These are phyloP conservation scores for Herpetomonas samuelpessoai DNA, from an alignment of 208 protist genomes.

Conservation along the genomic window DNA sequence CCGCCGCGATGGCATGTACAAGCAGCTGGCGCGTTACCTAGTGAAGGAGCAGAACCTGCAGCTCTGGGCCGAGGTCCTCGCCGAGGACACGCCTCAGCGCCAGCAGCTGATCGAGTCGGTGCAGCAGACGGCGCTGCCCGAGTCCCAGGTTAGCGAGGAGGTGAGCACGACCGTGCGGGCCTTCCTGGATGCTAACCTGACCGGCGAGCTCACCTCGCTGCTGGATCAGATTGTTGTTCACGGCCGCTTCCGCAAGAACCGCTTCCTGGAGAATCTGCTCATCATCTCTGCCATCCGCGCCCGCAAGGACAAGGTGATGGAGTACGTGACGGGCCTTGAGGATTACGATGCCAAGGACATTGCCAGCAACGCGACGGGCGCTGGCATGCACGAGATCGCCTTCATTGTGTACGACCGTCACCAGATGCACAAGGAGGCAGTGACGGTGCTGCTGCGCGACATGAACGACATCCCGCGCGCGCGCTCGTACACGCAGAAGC, in stretches of 20 bases:
- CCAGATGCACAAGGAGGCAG: conserved; percentile 95
- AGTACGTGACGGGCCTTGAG: conserved; percentile 98
- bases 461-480: conserved; percentile 95
- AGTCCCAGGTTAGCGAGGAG: conserved; percentile 96
- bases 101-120: conserved; percentile 98
- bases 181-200: conserved; percentile 99
- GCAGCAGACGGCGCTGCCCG: conserved; percentile 98
- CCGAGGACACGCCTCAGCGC: conserved; percentile 86
- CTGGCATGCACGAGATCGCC: conserved; percentile 97
- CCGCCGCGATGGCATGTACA: conserved; percentile 97
- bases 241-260: conserved; percentile 96
- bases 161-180: conserved; percentile 98
- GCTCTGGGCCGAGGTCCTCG: conserved; percentile 97
- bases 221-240: conserved; percentile 99
- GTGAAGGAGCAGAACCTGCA: conserved; percentile 97
- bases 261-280: conserved; percentile 99
- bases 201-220: conserved; percentile 99
- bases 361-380: conserved; percentile 94
- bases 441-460: conserved; percentile 97
- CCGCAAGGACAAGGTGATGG: conserved; percentile 95
- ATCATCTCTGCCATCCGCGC: conserved; percentile 99
- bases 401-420: conserved; percentile 99
- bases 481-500: conserved; percentile 94
- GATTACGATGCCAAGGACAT: conserved; percentile 99
- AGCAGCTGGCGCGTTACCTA: conserved; percentile 97